phyloP scores from a whole-genome alignment of 805 yeast species.

The Maudiozyma bulderi region DNA sequence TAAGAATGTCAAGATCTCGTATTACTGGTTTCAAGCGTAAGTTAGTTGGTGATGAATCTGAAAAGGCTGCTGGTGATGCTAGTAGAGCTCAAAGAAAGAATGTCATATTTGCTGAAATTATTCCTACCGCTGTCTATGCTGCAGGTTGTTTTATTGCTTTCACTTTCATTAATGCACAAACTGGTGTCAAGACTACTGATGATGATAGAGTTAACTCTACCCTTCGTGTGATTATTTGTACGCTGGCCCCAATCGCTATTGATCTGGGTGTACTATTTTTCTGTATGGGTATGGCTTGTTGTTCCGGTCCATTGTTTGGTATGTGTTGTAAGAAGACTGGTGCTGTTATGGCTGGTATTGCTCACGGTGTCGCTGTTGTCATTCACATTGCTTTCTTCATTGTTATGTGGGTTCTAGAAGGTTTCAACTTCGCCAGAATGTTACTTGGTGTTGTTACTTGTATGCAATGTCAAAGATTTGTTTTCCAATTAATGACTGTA shows the following conservation, averaged over 20 bases:
- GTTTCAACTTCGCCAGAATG: slow-evolving; percentile 81
- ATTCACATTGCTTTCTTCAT: slow-evolving; percentile 81
- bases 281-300: slow-evolving; percentile 79
- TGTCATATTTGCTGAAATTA: slow-evolving; percentile 56
- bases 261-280: slow-evolving; percentile 77
- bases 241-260: slow-evolving; percentile 85
- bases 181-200: slow-evolving; percentile 52
- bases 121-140: slow-evolving; percentile 63
- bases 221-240: slow-evolving; percentile 64
- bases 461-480: slow-evolving; percentile 77
- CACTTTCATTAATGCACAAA: slow-evolving; percentile 76
- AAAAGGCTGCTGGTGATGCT: slow-evolving; percentile 76
- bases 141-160: slow-evolving; percentile 75
- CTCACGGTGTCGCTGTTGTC: slow-evolving; percentile 90
- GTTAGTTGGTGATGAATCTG: slow-evolving; percentile 66
- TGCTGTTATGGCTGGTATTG: slow-evolving; percentile 87
- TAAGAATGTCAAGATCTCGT: slow-evolving; percentile 74
- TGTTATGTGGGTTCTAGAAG: slow-evolving; percentile 94
- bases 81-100: slow-evolving; percentile 75
- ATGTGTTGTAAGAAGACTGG: slow-evolving; percentile 96
- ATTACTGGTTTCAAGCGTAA: slow-evolving; percentile 75
- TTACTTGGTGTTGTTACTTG: slow-evolving; percentile 77
- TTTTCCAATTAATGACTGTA: slow-evolving; percentile 77
- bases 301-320: slow-evolving; percentile 93
- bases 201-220: slow-evolving; percentile 54